These are phyloP conservation scores for Boletus vermiculosoides DNA, from an alignment of 768 basidiomycete genomes.

Conservation along the genomic window DNA sequence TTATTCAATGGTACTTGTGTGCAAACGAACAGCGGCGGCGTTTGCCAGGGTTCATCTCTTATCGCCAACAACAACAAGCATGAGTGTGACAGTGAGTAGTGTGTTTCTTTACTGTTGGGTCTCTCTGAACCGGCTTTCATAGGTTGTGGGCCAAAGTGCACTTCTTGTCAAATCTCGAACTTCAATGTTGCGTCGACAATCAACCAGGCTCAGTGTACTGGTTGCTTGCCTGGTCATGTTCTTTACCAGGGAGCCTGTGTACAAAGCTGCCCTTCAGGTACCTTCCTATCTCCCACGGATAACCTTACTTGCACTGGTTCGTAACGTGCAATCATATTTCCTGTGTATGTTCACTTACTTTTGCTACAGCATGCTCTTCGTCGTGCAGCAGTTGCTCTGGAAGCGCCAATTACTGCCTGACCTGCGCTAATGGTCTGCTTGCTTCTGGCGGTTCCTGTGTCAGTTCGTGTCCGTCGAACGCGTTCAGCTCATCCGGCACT, in stretches of 20 bases:
- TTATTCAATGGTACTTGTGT: slow-evolving; percentile 72
- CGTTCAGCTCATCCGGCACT: slow-evolving; percentile 60
- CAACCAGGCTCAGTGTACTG: slow-evolving; percentile 67
- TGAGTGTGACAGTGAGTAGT: slow-evolving; percentile 70
- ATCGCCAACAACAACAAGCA: slow-evolving; percentile 80
- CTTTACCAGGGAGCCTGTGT: slow-evolving; percentile 72
- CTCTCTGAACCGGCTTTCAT: background rate
- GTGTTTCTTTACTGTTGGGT: background rate
- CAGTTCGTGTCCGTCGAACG: slow-evolving; percentile 67
- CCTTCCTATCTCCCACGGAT: slow-evolving; percentile 68
- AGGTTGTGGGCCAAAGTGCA: slow-evolving; percentile 86
- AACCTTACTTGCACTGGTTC: slow-evolving; percentile 72
- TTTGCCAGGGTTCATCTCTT: slow-evolving; percentile 67
- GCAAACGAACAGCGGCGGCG: slow-evolving; percentile 58
- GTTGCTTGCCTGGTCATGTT: slow-evolving; percentile 74
- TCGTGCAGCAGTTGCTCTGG: slow-evolving; percentile 73
- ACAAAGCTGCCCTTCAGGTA: slow-evolving; percentile 66
- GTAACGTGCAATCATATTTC: slow-evolving; percentile 24
- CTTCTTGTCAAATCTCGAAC: slow-evolving; percentile 68
- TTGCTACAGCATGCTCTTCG: slow-evolving; percentile 58
- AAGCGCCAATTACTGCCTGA: slow-evolving; percentile 66
- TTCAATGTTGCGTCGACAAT: slow-evolving; percentile 69
- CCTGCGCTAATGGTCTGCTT: slow-evolving; percentile 64
- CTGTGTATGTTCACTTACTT: slow-evolving; percentile 9
- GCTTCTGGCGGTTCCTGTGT: slow-evolving; percentile 76